Conservation (phyloP, 305 asterid genomes). For the Fraxinus sp. region DNA sequence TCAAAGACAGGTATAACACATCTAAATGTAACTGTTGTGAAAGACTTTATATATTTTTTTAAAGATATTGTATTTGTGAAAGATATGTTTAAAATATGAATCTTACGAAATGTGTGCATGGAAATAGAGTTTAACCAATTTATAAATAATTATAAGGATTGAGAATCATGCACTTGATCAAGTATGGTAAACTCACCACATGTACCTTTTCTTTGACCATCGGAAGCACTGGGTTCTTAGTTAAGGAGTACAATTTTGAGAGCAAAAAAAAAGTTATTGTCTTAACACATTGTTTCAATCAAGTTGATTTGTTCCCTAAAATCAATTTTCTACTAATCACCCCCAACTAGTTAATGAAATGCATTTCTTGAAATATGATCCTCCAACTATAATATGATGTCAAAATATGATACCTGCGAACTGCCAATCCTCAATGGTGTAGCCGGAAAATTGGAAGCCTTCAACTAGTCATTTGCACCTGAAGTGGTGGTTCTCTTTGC, state of each 20-base stretch:
- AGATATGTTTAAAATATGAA: background rate
- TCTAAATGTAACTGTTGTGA: background rate
- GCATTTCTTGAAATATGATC: background rate
- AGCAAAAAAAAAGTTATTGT: no score
- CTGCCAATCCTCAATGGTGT: conserved; percentile 64
- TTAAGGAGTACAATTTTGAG: background rate
- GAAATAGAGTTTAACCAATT: background rate
- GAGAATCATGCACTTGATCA: background rate
- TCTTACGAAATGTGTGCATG: background rate
- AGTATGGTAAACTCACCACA: background rate
- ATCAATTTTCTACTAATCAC: background rate
- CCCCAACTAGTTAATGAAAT: background rate
- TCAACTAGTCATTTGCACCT: conserved; percentile 59
- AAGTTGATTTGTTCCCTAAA: conserved; percentile 5
- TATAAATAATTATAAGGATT: no score
- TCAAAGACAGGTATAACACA: conserved; percentile 18
- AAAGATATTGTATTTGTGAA: background rate
- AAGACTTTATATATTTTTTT: no score
- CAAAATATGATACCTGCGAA: conserved; percentile 72
- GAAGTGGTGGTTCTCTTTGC: conserved; percentile 38
- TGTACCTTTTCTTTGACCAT: background rate
- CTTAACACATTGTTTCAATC: background rate
- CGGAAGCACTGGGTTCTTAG: background rate
- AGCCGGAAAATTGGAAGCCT: conserved; percentile 83
- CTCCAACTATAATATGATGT: conserved; percentile 1